These are phyloP conservation scores for Chytriomyces sp. DNA, from an alignment of 192 early-diverging fungal genomes.

Conservation along the genomic window DNA sequence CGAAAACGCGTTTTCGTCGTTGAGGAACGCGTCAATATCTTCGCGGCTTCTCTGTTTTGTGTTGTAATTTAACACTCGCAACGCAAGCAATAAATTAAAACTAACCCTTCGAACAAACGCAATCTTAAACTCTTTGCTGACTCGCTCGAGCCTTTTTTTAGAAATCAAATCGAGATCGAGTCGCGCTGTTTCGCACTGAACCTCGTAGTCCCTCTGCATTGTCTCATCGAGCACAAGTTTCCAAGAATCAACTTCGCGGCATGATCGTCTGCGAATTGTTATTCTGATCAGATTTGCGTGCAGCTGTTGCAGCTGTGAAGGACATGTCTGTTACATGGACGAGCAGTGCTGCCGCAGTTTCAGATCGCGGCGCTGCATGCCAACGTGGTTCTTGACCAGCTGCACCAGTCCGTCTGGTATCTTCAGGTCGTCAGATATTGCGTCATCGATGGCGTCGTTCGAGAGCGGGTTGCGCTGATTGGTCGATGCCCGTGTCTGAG, in stretches of 20 bases:
- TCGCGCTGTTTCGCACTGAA: constrained; percentile 17
- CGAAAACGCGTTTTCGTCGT: constrained; percentile 4
- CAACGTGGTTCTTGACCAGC: constrained; percentile 31
- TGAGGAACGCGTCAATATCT: not conserved
- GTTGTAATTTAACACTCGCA: not conserved
- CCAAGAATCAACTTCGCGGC: not conserved
- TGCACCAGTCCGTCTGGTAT: constrained; percentile 32
- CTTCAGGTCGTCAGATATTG: constrained; percentile 21
- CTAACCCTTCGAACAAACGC: constrained; percentile 37
- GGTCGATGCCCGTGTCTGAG: not conserved
- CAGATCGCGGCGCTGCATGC: not conserved
- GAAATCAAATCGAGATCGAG: constrained; percentile 9
- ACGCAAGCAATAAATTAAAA: too few relatives aligned
- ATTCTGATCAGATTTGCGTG: not conserved
- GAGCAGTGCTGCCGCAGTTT: not conserved
- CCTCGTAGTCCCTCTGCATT: not conserved
- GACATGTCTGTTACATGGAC: not conserved
- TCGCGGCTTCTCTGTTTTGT: not conserved
- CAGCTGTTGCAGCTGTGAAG: not conserved
- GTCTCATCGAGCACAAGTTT: not conserved
- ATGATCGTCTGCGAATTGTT: not conserved
- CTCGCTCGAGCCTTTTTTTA: constrained; percentile 7
- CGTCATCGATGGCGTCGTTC: constrained; percentile 12
- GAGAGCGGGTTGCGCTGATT: not conserved
- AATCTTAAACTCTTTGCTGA: constrained; percentile 20